Conservation (phyloP, 768 basidiomycete genomes). For the Hydnomerulius pinastri region DNA sequence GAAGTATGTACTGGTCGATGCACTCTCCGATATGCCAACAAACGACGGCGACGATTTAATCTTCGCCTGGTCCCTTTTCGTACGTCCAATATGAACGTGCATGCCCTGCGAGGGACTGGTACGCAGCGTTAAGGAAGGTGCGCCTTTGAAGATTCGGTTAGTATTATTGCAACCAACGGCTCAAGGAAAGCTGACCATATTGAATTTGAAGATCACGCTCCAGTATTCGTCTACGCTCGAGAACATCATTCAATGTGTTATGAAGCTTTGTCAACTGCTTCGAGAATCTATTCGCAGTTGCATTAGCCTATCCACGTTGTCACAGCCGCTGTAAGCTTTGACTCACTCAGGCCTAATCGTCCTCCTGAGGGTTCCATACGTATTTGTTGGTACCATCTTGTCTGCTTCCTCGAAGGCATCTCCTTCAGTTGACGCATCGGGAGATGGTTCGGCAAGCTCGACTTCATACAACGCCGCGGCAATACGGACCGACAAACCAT, state of each 20-base stretch:
- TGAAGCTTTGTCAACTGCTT: slow-evolving; percentile 53
- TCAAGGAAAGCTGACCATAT: slow-evolving; percentile 47
- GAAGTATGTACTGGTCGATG: slow-evolving; percentile 70
- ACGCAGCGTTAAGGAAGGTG: slow-evolving; percentile 73
- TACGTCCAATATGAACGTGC: slow-evolving; percentile 70
- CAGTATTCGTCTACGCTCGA: slow-evolving; percentile 49
- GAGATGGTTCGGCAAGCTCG: slow-evolving; percentile 19
- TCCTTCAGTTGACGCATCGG: slow-evolving; percentile 27
- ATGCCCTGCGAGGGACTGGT: slow-evolving; percentile 68
- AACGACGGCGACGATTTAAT: slow-evolving; percentile 53
- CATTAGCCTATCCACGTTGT: neutral
- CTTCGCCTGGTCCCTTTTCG: slow-evolving; percentile 59
- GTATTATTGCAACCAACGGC: neutral
- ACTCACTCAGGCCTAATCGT: slow-evolving; percentile 67
- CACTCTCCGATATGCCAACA: slow-evolving; percentile 58
- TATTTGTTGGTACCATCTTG: slow-evolving; percentile 19
- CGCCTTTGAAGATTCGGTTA: slow-evolving; percentile 42
- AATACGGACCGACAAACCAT: slow-evolving; percentile 58
- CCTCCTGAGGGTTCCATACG: slow-evolving; percentile 45
- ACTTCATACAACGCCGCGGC: slow-evolving; percentile 43
- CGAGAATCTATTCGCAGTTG: slow-evolving; percentile 71
- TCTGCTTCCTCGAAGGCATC: slow-evolving; percentile 15
- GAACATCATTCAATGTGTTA: slow-evolving; percentile 42
- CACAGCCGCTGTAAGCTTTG: neutral
- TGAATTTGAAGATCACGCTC: slow-evolving; percentile 53